These are phyloP conservation scores for Coemansia sp. DNA, from an alignment of 192 early-diverging fungal species.

Conservation along the genomic window DNA sequence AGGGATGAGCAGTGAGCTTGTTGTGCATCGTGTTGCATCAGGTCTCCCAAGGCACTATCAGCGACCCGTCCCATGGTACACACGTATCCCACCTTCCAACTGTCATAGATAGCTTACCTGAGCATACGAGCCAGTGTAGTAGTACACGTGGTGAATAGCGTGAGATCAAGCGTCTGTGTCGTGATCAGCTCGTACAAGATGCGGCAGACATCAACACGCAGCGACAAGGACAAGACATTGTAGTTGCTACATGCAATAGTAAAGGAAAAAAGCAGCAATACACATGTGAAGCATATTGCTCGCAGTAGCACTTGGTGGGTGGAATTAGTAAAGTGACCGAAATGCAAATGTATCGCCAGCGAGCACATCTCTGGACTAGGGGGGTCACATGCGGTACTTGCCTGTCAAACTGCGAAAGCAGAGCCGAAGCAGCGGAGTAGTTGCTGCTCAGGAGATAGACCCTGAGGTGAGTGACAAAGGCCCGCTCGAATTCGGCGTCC, in stretches of 20 bases:
- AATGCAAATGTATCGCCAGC: constrained; percentile 2
- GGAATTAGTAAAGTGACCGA: neutral
- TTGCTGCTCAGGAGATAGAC: constrained; percentile 37
- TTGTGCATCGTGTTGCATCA: constrained; percentile 6
- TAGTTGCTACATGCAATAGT: constrained; percentile 43
- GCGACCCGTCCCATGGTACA: constrained; percentile 10
- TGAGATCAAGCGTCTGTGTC: constrained; percentile 69
- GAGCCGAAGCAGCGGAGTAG: constrained; percentile 18
- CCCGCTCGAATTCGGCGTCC: constrained; percentile 40
- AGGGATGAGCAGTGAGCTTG: neutral
- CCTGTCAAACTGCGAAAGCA: constrained; percentile 47
- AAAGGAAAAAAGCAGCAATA: neutral
- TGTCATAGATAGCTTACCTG: constrained; percentile 59
- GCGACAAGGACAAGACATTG: constrained; percentile 20
- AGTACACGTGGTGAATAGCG: constrained; percentile 68
- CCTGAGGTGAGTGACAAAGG: constrained; percentile 41
- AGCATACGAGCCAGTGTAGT: constrained; percentile 65
- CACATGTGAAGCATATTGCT: neutral
- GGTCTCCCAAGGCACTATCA: neutral
- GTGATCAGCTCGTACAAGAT: constrained; percentile 70
- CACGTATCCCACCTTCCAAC: neutral
- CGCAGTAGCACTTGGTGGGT: constrained; percentile 4
- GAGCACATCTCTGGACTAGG: constrained; percentile 10
- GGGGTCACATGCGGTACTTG: constrained; percentile 8
- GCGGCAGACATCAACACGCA: constrained; percentile 39